Evolutionary conservation across 176 grass and related monocot genomes (phyloP), one percentile per base, ranked within the genome.

Genomic region (Phoenix dactylifera): DNA sequence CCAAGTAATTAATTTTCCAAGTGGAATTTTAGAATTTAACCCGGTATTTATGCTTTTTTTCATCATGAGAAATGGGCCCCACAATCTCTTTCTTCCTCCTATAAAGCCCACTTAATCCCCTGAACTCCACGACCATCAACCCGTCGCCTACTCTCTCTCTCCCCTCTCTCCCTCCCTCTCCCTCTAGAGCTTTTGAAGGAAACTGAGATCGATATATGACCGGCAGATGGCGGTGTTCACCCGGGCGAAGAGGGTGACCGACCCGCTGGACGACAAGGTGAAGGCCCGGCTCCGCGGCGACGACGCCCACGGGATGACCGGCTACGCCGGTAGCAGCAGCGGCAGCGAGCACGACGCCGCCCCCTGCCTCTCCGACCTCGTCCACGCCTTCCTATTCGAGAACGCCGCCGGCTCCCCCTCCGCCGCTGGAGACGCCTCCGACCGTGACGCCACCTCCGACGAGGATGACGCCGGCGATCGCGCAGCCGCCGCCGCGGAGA

Each of bases 281-380:
- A 81, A 74, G 28, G 83, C 80, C 59, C 91, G 83, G 44, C 76
- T 95, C 76, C 83, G 80, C 50, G 83, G 86, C 5, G 90, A 84
- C 1, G 10, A 22, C 18, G 18, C 32, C 50, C 16, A 2, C 17
- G n/a, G 2, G 50, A 52, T 48, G 1, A 53, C 56, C 12, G 54
- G 48, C 23, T 68, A 57, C 57, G 79, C 74, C 60, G 14, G 35
- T 14, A 3, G 35, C 9, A 71, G 83, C 72, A 89, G 91, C 66
- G 83, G 87, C 58, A 85, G 93, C 57, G 87, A 91, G 35, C 84
- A 91, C 62, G 84, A 84, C 54, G 73, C 78, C 16, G 63, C 78
- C 32, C 74, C 84, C 0, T 93, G 88, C 74, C 76, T 93, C 48
- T 93, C 85, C 23, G 84, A 49, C 26, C 88, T 98, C 49, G 88